Base-by-base conservation (phyloP, 495 filamentous ascomycete species). In the Alectoria sarmentosa region DNA sequence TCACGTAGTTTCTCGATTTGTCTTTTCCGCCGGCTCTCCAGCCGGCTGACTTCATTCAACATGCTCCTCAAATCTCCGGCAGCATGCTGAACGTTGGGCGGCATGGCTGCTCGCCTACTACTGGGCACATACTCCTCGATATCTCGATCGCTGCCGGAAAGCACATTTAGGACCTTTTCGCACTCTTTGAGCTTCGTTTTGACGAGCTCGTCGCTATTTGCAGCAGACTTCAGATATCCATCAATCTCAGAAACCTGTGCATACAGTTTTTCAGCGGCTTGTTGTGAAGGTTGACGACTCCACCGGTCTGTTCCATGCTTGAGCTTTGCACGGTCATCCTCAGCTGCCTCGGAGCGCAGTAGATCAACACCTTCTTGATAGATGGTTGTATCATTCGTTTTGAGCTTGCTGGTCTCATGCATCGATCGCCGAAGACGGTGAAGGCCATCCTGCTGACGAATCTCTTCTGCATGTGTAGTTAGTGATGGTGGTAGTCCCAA, bases 271-370 rank as follows among this genome's bases (percentile, higher is more conserved):
- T 82, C 78, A 0, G 86, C 90, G 34, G 89, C 89, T 37, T 82
- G 77, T 48, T 84, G 79, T 3, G 90, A 91, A 38, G 87, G 78
- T 41, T 82, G 80, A 34, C 94, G 84, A 5, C 73, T 75, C 94
- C 94, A 98, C 65, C 91, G 82, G 66, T 91, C 88, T 0, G 94
- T 98, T 15, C 94, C 94, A 66, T 94, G 90, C 73, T 89, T 96
- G 30, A 78, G 75, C 19, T 90, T 83, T 15, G 91, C 80, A 6
- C 79, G 81, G 56, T 88, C 81, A 69, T 98, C 92, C 70, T 96
- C 93, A 11, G 87, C 85, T 60, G 87, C 88, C 75, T 98, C 94
- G 2, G 89, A 82, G 9, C 81, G 79, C 8, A 98, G 76, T 1
- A 93, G 76, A 26, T 89, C 85, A 34, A 86, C 84, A 4, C 90